These are phyloP conservation scores for Epichloe coenophiala DNA, from an alignment of 2,329 filamentous ascomycete species.

Conservation along the genomic window DNA sequence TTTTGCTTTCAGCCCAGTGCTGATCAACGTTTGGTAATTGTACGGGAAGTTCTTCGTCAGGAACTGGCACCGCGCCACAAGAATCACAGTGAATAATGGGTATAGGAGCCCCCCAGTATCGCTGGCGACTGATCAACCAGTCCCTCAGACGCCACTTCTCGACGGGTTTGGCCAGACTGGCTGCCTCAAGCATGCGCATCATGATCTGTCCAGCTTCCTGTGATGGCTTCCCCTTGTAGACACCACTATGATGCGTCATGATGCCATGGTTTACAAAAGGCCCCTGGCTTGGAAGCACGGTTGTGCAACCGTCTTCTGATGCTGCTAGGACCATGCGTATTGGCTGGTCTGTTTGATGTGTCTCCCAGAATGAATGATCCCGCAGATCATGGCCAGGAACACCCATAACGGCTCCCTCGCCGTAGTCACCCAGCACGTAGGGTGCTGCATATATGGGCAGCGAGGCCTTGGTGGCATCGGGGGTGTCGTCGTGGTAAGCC, in stretches of 20 bases:
- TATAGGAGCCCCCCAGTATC: slow-evolving; percentile 88
- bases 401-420: slow-evolving; percentile 82
- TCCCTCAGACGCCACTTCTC: slow-evolving; percentile 73
- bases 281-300: slow-evolving; percentile 31
- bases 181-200: slow-evolving; percentile 39
- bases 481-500: slow-evolving; percentile 36
- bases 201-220: slow-evolving; percentile 48
- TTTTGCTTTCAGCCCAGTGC: slow-evolving; percentile 54
- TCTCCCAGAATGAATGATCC: slow-evolving; percentile 68
- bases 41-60: slow-evolving; percentile 63
- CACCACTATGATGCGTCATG: slow-evolving; percentile 52
- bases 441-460: slow-evolving; percentile 71
- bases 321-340: slow-evolving; percentile 50
- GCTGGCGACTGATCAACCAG: slow-evolving; percentile 84
- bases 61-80: slow-evolving; percentile 71
- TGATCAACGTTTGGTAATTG: slow-evolving; percentile 54
- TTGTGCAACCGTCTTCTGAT: slow-evolving; percentile 33
- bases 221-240: slow-evolving; percentile 51
- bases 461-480: slow-evolving; percentile 37
- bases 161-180: slow-evolving; percentile 44
- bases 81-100: slow-evolving; percentile 69
- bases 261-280: slow-evolving; percentile 54
- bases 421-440: slow-evolving; percentile 76
- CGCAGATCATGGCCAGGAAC: slow-evolving; percentile 74
- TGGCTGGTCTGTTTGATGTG: slow-evolving; percentile 47